Base-by-base conservation (phyloP, 225 moss, liverwort and hornwort genomes). In the Rhytidiadelphus loreus region DNA sequence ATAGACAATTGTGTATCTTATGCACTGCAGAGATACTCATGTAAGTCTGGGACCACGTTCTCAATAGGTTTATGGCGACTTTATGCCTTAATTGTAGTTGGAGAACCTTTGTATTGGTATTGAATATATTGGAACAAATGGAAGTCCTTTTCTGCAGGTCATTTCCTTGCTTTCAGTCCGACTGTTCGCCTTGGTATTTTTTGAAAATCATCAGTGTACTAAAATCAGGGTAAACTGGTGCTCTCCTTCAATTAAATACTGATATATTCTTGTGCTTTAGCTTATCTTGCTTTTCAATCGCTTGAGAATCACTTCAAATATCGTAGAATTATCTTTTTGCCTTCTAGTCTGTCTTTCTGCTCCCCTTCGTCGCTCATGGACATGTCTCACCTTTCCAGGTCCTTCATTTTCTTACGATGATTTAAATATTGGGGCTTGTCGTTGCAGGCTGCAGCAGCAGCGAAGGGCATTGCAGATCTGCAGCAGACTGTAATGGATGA, bases 381-480 rank as follows among this genome's bases (percentile, higher is more conserved):
- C 53, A 85, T 75, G 66, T 39, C 61, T 84, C 53, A 23, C 68
- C 62, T 60, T 80, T 84, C 85, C 57, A 77, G 62, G 75, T 87
- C 55, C 70, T 78, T 44, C 52, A 84, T 9, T 44, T 48, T 70
- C 81, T 58, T 65, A 53, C 30, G 26, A 82, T 80, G 18, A 39
- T 88, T 39, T 82, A 46, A 75, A 66, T 65, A 39, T 76, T 59
- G 29, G 72, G 17, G 60, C 77, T 79, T 58, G 57, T 58, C 28
- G 58, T 70, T 70, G 50, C 93, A 98, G 97, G 98, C 98, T 20
- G 93, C 95, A 78, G 97, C 96, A 82, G 98, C 98, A 86, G 98
- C 96, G 68, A 97, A 96, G 88, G 98, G 98, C 44, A 95, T 97
- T 83, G 89, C 98, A 83, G 97, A 96, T 68, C 85, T 97, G 89